Conservation (phyloP, 208 protist species). For the Balamuthia mandrillaris region DNA sequence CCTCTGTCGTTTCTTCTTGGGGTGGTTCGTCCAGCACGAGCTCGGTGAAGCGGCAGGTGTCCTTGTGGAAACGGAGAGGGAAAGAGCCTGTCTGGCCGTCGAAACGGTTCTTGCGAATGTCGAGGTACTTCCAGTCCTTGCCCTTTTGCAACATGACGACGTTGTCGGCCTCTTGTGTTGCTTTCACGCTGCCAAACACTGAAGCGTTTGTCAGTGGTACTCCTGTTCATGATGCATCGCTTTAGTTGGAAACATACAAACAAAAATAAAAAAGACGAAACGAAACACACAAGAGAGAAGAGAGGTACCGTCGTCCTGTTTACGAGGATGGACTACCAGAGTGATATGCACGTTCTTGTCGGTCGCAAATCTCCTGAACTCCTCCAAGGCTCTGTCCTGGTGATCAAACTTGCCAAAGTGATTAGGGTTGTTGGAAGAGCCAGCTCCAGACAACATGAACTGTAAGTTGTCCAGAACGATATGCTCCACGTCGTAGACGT, state of each 20-base stretch:
- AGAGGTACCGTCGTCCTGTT: conserved; percentile 55
- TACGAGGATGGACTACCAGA: conserved; percentile 72
- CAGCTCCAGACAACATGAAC: conserved; percentile 60
- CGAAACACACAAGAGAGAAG: too few relatives aligned
- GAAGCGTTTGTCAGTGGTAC: conserved; percentile 39
- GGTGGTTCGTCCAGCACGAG: too few relatives aligned
- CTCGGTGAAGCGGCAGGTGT: too few relatives aligned
- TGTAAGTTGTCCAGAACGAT: conserved; percentile 74
- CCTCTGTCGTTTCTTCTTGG: too few relatives aligned
- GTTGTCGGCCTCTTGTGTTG: conserved; percentile 73
- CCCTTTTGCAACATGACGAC: conserved; percentile 68
- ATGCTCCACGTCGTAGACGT: conserved; percentile 72
- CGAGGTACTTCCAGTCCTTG: conserved; percentile 45
- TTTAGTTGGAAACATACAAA: background rate
- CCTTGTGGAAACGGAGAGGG: too few relatives aligned
- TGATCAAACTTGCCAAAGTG: conserved; percentile 56
- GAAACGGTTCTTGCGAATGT: conserved; percentile 71
- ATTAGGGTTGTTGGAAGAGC: background rate
- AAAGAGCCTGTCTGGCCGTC: conserved; percentile 61
- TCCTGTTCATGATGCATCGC: background rate
- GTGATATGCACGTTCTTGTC: conserved; percentile 73
- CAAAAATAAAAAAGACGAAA: background rate
- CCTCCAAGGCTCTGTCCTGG: conserved; percentile 66
- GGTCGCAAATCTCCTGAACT: conserved; percentile 68
- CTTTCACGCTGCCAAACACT: conserved; percentile 73